A percentile compares a stretch with the other conserved stretches of the same genome.
Conservation (phyloP, 345 rosid genomes). For the Fremontodendron californicum region DNA sequence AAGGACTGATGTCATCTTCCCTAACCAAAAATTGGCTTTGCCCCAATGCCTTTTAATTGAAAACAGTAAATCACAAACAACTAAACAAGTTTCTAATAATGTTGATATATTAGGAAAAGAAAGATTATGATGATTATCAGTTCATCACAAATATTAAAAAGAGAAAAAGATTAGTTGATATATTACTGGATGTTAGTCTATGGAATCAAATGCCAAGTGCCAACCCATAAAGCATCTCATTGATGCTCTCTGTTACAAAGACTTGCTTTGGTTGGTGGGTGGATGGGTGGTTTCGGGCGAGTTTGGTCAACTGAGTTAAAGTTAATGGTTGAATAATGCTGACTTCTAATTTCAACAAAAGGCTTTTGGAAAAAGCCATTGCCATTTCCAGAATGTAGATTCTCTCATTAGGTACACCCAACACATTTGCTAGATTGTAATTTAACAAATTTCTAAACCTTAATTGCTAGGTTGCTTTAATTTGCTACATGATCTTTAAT, state of each 20-base stretch:
- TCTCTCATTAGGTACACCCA: constrained; percentile 21
- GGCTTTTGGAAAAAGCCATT: background rate
- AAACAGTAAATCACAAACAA: background rate
- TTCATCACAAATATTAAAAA: background rate
- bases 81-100: background rate
- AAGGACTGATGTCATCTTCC: background rate
- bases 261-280: background rate
- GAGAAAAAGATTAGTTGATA: background rate
- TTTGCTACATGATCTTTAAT: background rate
- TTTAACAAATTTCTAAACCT: background rate
- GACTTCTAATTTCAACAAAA: constrained; percentile 12
- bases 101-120: background rate
- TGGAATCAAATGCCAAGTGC: constrained; percentile 18
- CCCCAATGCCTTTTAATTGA: background rate
- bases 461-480: background rate
- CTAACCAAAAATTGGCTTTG: too few relatives aligned
- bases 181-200: background rate
- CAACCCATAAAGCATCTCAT: background rate
- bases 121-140: too few relatives aligned
- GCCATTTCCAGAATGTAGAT: constrained; percentile 19
- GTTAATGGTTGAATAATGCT: background rate
- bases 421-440: background rate
- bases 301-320: background rate
- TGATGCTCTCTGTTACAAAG: background rate
- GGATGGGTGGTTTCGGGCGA: constrained; percentile 2